A percentile compares a stretch with the other conserved stretches of the same genome.
These are phyloP conservation scores for Aspergillus caelatus DNA, from an alignment of 2,329 filamentous ascomycete species.

Conservation along the genomic window DNA sequence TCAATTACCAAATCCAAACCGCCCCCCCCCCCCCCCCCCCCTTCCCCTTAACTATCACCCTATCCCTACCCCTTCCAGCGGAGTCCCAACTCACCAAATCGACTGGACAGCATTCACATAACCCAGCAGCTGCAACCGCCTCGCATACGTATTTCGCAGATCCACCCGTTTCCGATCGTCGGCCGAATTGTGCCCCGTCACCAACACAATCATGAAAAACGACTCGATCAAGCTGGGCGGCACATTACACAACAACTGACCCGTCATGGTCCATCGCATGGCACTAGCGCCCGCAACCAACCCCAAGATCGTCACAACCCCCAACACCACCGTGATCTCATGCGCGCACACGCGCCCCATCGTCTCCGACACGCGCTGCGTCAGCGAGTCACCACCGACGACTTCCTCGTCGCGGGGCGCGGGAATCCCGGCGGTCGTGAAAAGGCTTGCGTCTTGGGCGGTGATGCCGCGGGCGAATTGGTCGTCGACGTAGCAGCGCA, in stretches of 20 bases:
- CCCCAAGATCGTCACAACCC: slow-evolving; percentile 19
- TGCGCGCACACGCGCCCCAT: neutral
- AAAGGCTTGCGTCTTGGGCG: neutral
- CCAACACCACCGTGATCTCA: neutral
- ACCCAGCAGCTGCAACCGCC: slow-evolving; percentile 13
- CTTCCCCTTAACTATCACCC: no score
- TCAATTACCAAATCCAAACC: no score
- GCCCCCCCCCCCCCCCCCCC: no score
- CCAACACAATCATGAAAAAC: slow-evolving; percentile 34
- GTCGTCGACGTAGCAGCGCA: slow-evolving; percentile 18
- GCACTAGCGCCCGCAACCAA: slow-evolving; percentile 28
- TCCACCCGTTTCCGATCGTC: slow-evolving; percentile 23
- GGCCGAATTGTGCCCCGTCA: slow-evolving; percentile 31
- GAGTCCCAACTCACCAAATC: neutral
- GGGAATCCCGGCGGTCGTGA: neutral
- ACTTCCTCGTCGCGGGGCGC: neutral
- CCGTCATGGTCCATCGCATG: slow-evolving; percentile 33
- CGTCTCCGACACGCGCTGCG: neutral
- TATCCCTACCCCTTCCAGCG: neutral
- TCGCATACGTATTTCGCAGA: slow-evolving; percentile 21
- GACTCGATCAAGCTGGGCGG: slow-evolving; percentile 36
- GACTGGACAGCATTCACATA: neutral
- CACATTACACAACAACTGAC: slow-evolving; percentile 36
- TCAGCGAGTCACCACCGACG: neutral
- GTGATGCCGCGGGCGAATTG: slow-evolving; percentile 7